Base-by-base conservation (phyloP, 768 basidiomycete species). In the Trametes cingulata region DNA sequence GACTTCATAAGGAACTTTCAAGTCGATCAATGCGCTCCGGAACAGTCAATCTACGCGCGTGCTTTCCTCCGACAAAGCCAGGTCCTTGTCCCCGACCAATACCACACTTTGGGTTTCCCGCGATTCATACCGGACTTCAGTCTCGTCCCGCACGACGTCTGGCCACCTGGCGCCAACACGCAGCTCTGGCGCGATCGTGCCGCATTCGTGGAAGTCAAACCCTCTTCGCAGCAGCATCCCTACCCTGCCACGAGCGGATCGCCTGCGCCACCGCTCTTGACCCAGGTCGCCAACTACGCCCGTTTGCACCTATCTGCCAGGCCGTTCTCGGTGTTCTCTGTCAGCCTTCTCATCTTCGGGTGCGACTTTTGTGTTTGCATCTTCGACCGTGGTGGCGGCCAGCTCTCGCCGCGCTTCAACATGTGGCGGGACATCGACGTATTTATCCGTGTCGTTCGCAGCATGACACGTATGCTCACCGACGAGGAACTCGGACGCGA, bases 261-360 rank as follows among this genome's bases (percentile, higher is more conserved):
- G 15, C 7, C 13, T n/a, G 47, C 27, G 14, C 33, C 27, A 14
- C 15, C 2, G 5, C n/a, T 49, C 15, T 29, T 49, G 15, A 35
- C 47, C 19, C 56, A 69, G 42, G 52, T 58, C 36, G 69, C 71
- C 6, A 65, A 71, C 50, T 71, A 73, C 42, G 72, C 69, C 7
- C 67, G 71, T 24, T n/a, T 51, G 17, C 65, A 68, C 57, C 45
- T 73, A 52, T 70, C 69, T 19, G 57, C 61, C 17, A 66, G 67
- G 8, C 72, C 74, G 1, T 74, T 73, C 62, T 65, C 66, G 50
- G 64, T 73, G 29, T 73, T 71, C 61, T 69, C 68, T 6, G 58
- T 72, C 37, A 68, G 66, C 35, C 39, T 73, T 12, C 63, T 75
- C 17, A 70, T 74, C 50, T 72, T 65, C 48, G 72, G 73, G 9